Evolutionary conservation across 1,284 basidiomycete genomes (phyloP).

Genomic region (Cutaneotrichosporon sp.): DNA sequence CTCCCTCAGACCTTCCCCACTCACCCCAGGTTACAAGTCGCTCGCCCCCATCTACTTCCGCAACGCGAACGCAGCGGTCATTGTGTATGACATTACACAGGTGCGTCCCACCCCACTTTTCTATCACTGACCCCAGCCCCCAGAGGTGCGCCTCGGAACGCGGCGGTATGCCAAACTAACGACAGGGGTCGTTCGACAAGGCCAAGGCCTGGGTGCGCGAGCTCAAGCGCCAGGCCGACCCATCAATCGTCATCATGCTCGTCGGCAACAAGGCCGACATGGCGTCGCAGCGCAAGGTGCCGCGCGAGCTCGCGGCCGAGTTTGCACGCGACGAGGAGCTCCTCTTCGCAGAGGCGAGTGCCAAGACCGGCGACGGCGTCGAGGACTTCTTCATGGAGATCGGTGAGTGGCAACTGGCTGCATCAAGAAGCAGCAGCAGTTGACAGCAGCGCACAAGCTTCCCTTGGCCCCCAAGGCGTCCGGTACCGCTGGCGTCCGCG

Average conservation of each 20-base stretch:
- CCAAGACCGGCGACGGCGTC: conserved; percentile 90
- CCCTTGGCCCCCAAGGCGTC: conserved; percentile 36
- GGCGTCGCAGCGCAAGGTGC: conserved; percentile 67
- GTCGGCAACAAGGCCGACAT: conserved; percentile 96
- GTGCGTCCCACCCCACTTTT: conserved; percentile 26
- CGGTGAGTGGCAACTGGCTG: conserved; percentile 36
- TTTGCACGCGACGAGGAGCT: conserved; percentile 93
- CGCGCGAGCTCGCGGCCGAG: conserved; percentile 82
- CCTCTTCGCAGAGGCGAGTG: conserved; percentile 95
- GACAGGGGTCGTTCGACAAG: conserved; percentile 76
- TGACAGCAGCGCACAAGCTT: conserved; percentile 45
- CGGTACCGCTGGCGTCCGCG: conserved; percentile 39
- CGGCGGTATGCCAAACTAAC: conserved; percentile 4
- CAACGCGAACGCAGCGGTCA: conserved; percentile 96
- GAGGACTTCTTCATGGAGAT: conserved; percentile 84
- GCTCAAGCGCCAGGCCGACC: conserved; percentile 95
- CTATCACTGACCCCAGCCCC: conserved; percentile 33
- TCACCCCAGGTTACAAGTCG: conserved; percentile 50
- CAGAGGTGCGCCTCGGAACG: conserved; percentile 31
- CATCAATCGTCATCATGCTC: conserved; percentile 91
- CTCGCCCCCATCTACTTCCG: conserved; percentile 95
- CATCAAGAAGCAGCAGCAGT: not conserved
- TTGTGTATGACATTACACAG: conserved; percentile 96
- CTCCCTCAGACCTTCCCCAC: not conserved
- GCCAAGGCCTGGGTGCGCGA: conserved; percentile 96